A percentile compares a stretch with the other conserved stretches of the same genome.
These are phyloP conservation scores for Salvia rosmarinus DNA, from an alignment of 257 asterid species.

Conservation along the genomic window DNA sequence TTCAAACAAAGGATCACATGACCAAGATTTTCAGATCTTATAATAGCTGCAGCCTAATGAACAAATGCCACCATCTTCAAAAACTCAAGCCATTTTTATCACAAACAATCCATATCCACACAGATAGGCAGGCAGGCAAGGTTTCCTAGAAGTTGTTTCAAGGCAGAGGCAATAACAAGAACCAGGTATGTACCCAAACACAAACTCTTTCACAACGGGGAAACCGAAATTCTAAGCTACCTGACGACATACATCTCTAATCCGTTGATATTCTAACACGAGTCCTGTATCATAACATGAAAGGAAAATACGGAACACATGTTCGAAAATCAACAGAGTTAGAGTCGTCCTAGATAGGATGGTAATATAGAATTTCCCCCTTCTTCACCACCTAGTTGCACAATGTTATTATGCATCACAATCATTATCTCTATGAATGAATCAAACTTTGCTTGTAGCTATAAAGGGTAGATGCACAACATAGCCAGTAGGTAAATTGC, in stretches of 20 bases:
- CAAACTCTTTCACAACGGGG: neutral
- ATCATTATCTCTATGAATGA: conserved; percentile 2
- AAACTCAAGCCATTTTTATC: neutral
- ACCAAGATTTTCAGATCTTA: conserved; percentile 22
- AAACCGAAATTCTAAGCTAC: neutral
- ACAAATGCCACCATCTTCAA: conserved; percentile 2
- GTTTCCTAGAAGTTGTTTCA: neutral
- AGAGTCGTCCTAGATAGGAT: neutral
- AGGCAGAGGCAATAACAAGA: conserved; percentile 16
- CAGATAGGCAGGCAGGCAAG: neutral
- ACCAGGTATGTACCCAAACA: conserved; percentile 32
- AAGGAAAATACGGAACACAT: neutral
- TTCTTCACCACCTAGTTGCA: no score
- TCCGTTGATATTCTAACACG: neutral
- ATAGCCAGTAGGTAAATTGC: conserved; percentile 21
- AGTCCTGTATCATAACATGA: neutral
- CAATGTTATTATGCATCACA: neutral
- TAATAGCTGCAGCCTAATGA: conserved; percentile 15
- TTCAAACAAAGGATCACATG: conserved; percentile 3
- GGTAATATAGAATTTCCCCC: neutral
- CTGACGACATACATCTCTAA: neutral
- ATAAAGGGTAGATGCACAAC: neutral
- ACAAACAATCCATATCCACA: conserved; percentile 2
- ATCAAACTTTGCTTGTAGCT: neutral
- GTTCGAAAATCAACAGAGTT: conserved; percentile 2